Conservation (phyloP, 495 filamentous ascomycete genomes). For the Penicillium fimorum region DNA sequence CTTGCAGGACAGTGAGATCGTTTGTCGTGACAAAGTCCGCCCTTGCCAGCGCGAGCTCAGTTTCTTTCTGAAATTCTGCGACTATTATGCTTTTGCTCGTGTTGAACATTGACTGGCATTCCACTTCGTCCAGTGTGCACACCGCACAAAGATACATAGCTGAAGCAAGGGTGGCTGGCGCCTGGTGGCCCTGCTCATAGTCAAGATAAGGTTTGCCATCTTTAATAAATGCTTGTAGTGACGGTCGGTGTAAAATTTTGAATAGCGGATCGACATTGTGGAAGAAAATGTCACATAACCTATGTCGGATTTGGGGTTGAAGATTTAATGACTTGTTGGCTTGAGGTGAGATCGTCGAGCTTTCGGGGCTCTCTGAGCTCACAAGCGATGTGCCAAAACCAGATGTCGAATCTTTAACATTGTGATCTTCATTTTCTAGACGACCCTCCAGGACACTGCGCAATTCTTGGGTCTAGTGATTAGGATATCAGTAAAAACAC, state of each 20-base stretch:
- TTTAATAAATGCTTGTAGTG: slow-evolving; percentile 30
- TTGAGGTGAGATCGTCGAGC: slow-evolving; percentile 13
- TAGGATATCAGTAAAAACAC: background rate
- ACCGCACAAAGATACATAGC: slow-evolving; percentile 54
- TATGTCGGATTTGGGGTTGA: slow-evolving; percentile 11
- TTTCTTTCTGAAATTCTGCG: slow-evolving; percentile 45
- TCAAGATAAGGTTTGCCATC: slow-evolving; percentile 34
- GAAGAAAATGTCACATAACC: slow-evolving; percentile 35
- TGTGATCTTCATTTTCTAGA: slow-evolving; percentile 18
- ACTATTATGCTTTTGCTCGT: slow-evolving; percentile 39
- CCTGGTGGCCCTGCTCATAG: slow-evolving; percentile 30
- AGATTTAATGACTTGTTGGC: slow-evolving; percentile 10
- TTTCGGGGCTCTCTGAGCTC: slow-evolving; percentile 24
- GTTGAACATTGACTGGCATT: slow-evolving; percentile 42
- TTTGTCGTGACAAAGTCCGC: slow-evolving; percentile 54
- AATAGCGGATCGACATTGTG: slow-evolving; percentile 40
- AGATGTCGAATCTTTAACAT: slow-evolving; percentile 5
- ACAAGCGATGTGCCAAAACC: slow-evolving; percentile 17
- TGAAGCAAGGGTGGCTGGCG: slow-evolving; percentile 45
- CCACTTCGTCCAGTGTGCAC: slow-evolving; percentile 41
- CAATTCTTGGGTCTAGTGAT: slow-evolving; percentile 22
- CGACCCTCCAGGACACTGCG: slow-evolving; percentile 26
- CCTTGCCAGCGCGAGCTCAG: slow-evolving; percentile 48
- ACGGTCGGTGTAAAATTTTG: slow-evolving; percentile 41
- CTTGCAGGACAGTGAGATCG: slow-evolving; percentile 56